phyloP scores from a whole-genome alignment of 768 basidiomycete species.

The Mycena chlorophos region DNA sequence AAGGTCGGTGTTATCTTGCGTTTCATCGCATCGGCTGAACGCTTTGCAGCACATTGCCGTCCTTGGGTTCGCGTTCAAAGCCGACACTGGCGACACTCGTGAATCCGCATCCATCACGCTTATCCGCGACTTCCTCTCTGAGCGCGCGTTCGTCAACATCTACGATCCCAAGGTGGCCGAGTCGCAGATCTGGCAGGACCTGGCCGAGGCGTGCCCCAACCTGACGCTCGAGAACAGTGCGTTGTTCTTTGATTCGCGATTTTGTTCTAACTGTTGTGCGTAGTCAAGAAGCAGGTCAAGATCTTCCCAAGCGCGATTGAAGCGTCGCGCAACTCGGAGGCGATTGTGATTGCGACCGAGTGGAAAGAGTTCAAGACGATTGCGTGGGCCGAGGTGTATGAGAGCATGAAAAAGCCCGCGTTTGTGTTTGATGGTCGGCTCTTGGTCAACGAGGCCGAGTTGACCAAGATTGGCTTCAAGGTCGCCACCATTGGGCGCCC shows the following conservation, averaged over 20 bases:
- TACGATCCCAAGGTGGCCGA: constrained; percentile 91
- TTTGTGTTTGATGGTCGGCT: constrained; percentile 95
- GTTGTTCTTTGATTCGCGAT: constrained; percentile 30
- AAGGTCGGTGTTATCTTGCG: constrained; percentile 57
- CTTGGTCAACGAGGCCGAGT: constrained; percentile 76
- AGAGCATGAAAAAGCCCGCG: constrained; percentile 94
- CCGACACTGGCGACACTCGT: constrained; percentile 98
- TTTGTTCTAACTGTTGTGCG: constrained; percentile 3
- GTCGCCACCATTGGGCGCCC: constrained; percentile 61
- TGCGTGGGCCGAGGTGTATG: constrained; percentile 86
- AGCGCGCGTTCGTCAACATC: constrained; percentile 82
- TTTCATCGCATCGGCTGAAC: constrained; percentile 6
- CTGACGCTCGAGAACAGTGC: constrained; percentile 65
- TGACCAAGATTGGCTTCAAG: constrained; percentile 89
- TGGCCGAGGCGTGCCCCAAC: constrained; percentile 66
- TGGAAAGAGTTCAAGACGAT: constrained; percentile 96
- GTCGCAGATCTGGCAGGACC: constrained; percentile 84
- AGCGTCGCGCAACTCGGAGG: constrained; percentile 87
- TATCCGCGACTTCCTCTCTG: constrained; percentile 89
- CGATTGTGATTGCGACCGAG: constrained; percentile 94
- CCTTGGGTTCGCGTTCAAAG: constrained; percentile 98
- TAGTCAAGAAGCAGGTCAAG: constrained; percentile 87
- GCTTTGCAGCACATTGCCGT: constrained; percentile 78
- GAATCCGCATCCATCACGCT: constrained; percentile 95
- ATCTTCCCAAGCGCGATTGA: constrained; percentile 78